phyloP scores from a whole-genome alignment of 176 grass and related monocot species.

The Areca catechu region DNA sequence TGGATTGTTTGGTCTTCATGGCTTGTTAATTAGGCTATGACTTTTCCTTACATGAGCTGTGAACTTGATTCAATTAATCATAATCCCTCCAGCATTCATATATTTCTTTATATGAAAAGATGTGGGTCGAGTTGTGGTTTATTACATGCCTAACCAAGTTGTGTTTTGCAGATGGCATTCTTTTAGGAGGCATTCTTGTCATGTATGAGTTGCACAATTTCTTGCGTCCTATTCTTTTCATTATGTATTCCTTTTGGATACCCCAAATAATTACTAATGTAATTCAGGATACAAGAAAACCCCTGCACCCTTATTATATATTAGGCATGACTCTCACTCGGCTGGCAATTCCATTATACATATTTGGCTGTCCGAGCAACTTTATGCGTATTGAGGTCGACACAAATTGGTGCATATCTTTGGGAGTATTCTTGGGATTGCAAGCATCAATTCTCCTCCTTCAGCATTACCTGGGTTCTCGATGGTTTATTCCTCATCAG shows the following conservation, averaged over 20 bases:
- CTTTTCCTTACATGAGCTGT: too few relatives aligned
- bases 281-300: constrained; percentile 89
- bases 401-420: constrained; percentile 73
- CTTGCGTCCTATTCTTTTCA: constrained; percentile 54
- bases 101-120: too few relatives aligned
- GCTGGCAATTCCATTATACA: constrained; percentile 78
- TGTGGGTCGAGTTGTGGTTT: too few relatives aligned
- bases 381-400: constrained; percentile 80
- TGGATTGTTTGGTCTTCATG: too few relatives aligned
- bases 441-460: constrained; percentile 76
- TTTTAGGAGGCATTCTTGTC: constrained; percentile 89
- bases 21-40: too few relatives aligned
- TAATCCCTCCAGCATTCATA: too few relatives aligned
- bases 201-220: constrained; percentile 94
- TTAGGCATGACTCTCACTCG: constrained; percentile 81
- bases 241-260: constrained; percentile 92
- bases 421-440: constrained; percentile 54
- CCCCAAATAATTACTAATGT: constrained; percentile 94
- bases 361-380: constrained; percentile 93
- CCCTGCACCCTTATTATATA: constrained; percentile 88
- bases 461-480: constrained; percentile 92
- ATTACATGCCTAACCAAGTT: neutral
- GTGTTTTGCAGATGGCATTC: constrained; percentile 76
- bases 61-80: too few relatives aligned
- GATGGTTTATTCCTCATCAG: constrained; percentile 98